phyloP scores from a whole-genome alignment of 495 filamentous ascomycete genomes.

The Aspergillus haitiensis region DNA sequence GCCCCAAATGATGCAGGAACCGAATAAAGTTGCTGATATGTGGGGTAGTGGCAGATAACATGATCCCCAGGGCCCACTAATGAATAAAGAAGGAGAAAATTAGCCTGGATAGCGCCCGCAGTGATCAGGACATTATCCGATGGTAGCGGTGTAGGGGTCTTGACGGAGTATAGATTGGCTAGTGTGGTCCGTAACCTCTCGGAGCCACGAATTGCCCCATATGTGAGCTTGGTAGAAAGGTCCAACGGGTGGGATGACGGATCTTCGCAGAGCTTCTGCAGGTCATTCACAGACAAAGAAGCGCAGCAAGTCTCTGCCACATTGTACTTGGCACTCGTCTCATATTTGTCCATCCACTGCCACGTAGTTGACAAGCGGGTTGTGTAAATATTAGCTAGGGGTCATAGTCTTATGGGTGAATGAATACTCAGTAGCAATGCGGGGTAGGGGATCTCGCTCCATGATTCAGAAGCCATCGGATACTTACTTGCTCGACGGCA shows the following conservation, averaged over 20 bases:
- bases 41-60: slow-evolving; percentile 86
- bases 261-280: slow-evolving; percentile 58
- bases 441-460: slow-evolving; percentile 7
- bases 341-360: slow-evolving; percentile 89
- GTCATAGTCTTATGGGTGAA: neutral
- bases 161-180: slow-evolving; percentile 63
- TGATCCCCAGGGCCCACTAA: slow-evolving; percentile 79
- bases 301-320: slow-evolving; percentile 85
- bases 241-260: slow-evolving; percentile 45
- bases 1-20: slow-evolving; percentile 77
- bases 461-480: neutral
- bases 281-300: slow-evolving; percentile 74
- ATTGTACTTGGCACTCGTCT: slow-evolving; percentile 73
- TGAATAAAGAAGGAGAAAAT: slow-evolving; percentile 74
- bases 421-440: slow-evolving; percentile 3
- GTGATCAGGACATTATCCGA: slow-evolving; percentile 73
- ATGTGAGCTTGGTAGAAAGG: slow-evolving; percentile 57
- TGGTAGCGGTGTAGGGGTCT: slow-evolving; percentile 52
- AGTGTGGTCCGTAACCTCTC: slow-evolving; percentile 60
- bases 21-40: slow-evolving; percentile 84
- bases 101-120: slow-evolving; percentile 80
- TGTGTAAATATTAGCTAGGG: slow-evolving; percentile 9
- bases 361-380: neutral
- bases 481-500: slow-evolving; percentile 71
- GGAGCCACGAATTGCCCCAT: slow-evolving; percentile 72